Base-by-base conservation (phyloP, 805 yeast species). In the Metschnikowia santaceciliae region DNA sequence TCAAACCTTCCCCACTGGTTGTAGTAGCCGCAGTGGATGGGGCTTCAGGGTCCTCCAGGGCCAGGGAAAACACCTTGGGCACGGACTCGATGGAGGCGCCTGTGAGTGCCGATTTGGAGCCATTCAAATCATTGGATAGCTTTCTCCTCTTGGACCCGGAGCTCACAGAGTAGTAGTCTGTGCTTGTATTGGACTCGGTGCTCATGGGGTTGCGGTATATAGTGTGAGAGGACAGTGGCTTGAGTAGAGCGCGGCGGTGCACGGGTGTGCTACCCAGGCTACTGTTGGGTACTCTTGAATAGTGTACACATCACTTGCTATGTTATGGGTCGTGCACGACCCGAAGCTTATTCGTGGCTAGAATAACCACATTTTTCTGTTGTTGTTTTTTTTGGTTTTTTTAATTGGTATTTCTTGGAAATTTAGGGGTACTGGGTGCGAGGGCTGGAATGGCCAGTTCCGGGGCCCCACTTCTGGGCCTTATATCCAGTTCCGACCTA, bases 121-220 rank as follows among this genome's bases (percentile, higher is more conserved):
- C 32, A 7, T 34, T 36, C 41, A 23, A 15, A 11, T 44, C 47
- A 26, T 44, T 44, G 22, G 41, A 44, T 4, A 44, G 23, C 15
- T 44, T 44, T 26, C 47, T 44, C 26, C 47, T 34, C 41, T 44
- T 44, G 22, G 33, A 17, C 14, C 47, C 40, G 23, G 47, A 42
- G n/a, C 46, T 22, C 32, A 42, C 46, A 4, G 46, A 42, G 32
- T 34, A 34, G 46, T 42, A 42, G 26, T 42, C 46, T n/a, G 46
- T 6, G 19, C 20, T 19, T 32, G 46, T 17, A 13, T 32, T 32
- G n/a, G 36, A 32, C 46, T 42, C 46, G 19, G 19, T 22, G 38
- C 46, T 42, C 46, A 42, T 42, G 32, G 46, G 43, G 43, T 15
- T 42, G 34, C 35, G 45, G 45, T 15, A 10, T 6, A 17, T 7